Conservation (phyloP, 1,139 yeast species). For the Sugiyamaella novakii region DNA sequence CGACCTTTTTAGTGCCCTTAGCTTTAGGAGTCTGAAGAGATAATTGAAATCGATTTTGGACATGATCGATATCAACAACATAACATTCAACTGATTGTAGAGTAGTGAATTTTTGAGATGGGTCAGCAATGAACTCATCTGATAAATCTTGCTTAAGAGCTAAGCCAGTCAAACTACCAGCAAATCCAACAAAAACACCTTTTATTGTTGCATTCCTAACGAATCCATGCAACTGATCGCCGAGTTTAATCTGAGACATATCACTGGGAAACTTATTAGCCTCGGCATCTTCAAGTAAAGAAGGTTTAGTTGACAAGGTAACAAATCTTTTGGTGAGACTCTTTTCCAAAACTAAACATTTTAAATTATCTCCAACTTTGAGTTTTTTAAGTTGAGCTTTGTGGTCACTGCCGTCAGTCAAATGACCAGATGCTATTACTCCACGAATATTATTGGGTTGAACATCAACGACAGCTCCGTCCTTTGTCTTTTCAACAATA, state of each 20-base stretch:
- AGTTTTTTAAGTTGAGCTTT: conserved; percentile 81
- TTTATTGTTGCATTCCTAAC: conserved; percentile 70
- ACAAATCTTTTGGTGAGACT: conserved; percentile 62
- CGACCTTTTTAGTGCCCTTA: conserved; percentile 15
- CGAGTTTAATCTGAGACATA: conserved; percentile 61
- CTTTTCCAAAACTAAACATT: conserved; percentile 62
- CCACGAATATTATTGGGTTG: conserved; percentile 63
- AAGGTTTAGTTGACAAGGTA: conserved; percentile 63
- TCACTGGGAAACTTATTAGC: conserved; percentile 56
- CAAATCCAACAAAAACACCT: conserved; percentile 85
- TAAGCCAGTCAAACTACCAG: conserved; percentile 78
- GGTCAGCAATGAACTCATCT: conserved; percentile 50
- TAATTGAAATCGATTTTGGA: conserved; percentile 68
- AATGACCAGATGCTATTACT: conserved; percentile 70
- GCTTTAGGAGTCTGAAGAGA: conserved; percentile 47
- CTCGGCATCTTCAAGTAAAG: conserved; percentile 67
- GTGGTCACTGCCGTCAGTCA: conserved; percentile 79
- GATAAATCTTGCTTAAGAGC: conserved; percentile 76
- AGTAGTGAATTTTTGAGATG: conserved; percentile 55
- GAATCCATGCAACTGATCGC: conserved; percentile 58
- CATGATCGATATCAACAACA: conserved; percentile 44
- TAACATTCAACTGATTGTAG: conserved; percentile 68
- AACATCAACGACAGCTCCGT: conserved; percentile 65
- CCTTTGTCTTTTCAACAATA: conserved; percentile 71
- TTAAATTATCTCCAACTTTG: conserved; percentile 71